Conservation (phyloP, 805 yeast genomes). For the Phaffomyces antillensis region DNA sequence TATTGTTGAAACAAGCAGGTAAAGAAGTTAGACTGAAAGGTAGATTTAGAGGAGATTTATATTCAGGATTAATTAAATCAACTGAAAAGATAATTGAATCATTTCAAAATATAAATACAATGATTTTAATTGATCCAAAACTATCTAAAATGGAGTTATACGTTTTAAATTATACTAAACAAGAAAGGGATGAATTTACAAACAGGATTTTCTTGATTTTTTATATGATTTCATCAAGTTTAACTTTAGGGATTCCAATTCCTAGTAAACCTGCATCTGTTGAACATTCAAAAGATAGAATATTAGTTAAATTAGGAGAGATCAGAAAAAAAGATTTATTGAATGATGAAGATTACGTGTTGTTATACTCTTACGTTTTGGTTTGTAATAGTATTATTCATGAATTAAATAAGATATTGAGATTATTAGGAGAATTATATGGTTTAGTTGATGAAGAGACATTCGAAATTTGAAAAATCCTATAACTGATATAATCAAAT, state of each 20-base stretch:
- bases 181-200: constrained; percentile 63
- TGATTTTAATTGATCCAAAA: constrained; percentile 55
- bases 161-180: constrained; percentile 45
- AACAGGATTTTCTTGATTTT: constrained; percentile 67
- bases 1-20: constrained; percentile 62
- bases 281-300: constrained; percentile 62
- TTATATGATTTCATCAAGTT: constrained; percentile 72
- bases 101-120: constrained; percentile 62
- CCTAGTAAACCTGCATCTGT: constrained; percentile 76
- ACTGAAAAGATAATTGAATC: constrained; percentile 68
- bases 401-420: constrained; percentile 54
- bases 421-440: constrained; percentile 47
- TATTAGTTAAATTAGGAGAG: constrained; percentile 57
- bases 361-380: constrained; percentile 67
- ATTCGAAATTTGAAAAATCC: constrained; percentile 18
- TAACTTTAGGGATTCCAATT: constrained; percentile 67
- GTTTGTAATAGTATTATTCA: constrained; percentile 62
- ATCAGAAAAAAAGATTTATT: constrained; percentile 38
- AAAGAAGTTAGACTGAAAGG: constrained; percentile 73
- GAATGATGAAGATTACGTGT: constrained; percentile 66
- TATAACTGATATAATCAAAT: no score
- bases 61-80: constrained; percentile 40
- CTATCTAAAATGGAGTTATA: constrained; percentile 46
- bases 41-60: constrained; percentile 49
- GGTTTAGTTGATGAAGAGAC: constrained; percentile 48